Evolutionary conservation across 2,329 filamentous ascomycete genomes (phyloP).

Genomic region (Seiridium unicorne): DNA sequence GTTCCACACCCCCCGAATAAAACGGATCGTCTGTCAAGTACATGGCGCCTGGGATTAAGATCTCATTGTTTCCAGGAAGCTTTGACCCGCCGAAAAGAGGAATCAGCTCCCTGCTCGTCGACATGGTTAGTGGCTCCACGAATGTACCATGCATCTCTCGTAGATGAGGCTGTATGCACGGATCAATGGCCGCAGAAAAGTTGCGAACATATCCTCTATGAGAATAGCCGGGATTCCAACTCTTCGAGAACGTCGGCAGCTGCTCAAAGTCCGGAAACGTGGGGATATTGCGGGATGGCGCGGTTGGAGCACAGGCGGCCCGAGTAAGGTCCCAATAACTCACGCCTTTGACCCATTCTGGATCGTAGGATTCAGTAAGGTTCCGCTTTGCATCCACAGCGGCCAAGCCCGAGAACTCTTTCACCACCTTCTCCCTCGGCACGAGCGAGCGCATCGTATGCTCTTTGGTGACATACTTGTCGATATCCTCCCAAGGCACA

Average conservation of each 20-base stretch:
- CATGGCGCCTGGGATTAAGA: slow-evolving; percentile 60
- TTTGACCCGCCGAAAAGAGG: slow-evolving; percentile 61
- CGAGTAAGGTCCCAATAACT: slow-evolving; percentile 50
- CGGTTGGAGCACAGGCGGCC: slow-evolving; percentile 47
- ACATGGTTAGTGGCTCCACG: slow-evolving; percentile 46
- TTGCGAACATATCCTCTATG: slow-evolving; percentile 51
- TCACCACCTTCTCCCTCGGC: slow-evolving; percentile 36
- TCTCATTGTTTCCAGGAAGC: slow-evolving; percentile 58
- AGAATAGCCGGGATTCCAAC: slow-evolving; percentile 24
- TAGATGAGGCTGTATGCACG: slow-evolving; percentile 52
- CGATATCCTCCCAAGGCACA: slow-evolving; percentile 51
- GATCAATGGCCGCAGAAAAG: slow-evolving; percentile 52
- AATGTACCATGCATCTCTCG: slow-evolving; percentile 51
- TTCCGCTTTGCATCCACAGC: slow-evolving; percentile 14
- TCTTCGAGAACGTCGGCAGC: slow-evolving; percentile 17
- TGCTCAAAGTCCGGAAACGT: neutral
- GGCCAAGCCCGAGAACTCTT: slow-evolving; percentile 28
- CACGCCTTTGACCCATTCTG: slow-evolving; percentile 33
- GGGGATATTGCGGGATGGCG: slow-evolving; percentile 23
- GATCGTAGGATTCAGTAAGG: slow-evolving; percentile 21
- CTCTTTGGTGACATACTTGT: slow-evolving; percentile 40
- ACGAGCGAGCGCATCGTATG: slow-evolving; percentile 32
- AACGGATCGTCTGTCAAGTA: slow-evolving; percentile 58
- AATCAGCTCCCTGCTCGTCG: slow-evolving; percentile 49
- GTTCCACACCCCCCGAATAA: slow-evolving; percentile 55